Evolutionary conservation across 306 rosid genomes (phyloP), one percentile per base, ranked within the genome.

Genomic region (Prunus mume): DNA sequence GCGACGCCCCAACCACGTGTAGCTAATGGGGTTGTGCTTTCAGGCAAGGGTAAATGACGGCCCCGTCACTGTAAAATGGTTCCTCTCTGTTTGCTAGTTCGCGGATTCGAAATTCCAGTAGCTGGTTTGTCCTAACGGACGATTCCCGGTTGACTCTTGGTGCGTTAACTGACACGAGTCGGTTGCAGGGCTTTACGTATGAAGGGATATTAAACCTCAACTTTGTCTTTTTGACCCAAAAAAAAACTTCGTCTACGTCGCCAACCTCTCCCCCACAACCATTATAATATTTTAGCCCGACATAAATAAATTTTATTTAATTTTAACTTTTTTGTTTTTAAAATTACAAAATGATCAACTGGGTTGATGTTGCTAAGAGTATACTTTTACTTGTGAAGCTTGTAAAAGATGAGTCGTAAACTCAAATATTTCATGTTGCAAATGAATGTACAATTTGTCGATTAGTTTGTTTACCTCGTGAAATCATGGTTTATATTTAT

Each of bases 61-160:
- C 0, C 6, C 52, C 32, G 83, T 79, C 0, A 66, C 67, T 41
- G 8, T 62, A 72, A 80, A 77, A 34, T 34, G 41, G 34, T 20
- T 69, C 25, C 32, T 73, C 22, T 49, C 3, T 1, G 20, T 45
- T 25, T 25, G 12, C 74, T 17, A n/a, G 77, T 56, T 72, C 82
- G 69, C 84, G 76, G 86, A 79, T 87, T 86, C 82, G 19, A 83
- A 84, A 83, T 83, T 90, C 85, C 68, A 57, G 75, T 80, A 73
- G 69, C 83, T 79, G 84, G 70, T 77, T 86, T 82, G 72, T 77
- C 73, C 1, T 63, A 10, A 84, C 86, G 76, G 83, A 61, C 60
- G 54, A 74, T 80, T 28, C 74, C 85, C 87, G 79, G 93, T 91
- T 2, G 60, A 14, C 50, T 68, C 41, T 61, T 43, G 43, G 7